Percentiles rank a stretch among this genome's conserved stretches.
phyloP scores from a whole-genome alignment of 345 rosid species.

The Schrenkiella parvula region DNA sequence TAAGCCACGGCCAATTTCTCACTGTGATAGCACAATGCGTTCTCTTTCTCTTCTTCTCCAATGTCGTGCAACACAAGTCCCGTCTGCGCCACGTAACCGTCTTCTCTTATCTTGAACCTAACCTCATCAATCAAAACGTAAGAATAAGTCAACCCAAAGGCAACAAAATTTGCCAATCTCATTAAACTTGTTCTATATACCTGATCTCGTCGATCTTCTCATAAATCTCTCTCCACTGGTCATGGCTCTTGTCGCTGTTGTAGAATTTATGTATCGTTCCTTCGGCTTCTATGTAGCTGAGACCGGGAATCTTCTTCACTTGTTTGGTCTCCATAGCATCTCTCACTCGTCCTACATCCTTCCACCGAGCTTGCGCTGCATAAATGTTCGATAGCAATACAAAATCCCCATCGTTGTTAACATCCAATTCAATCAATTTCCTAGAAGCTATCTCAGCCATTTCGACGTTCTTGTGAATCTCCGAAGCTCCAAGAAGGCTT shows the following conservation, averaged over 20 bases:
- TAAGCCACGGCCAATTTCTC: conserved; percentile 89
- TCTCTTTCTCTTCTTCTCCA: conserved; percentile 89
- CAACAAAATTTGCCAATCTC: background rate
- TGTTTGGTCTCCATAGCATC: conserved; percentile 66
- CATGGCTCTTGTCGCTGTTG: conserved; percentile 63
- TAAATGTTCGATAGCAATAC: conserved; percentile 73
- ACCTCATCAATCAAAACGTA: conserved; percentile 44
- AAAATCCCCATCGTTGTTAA: conserved; percentile 67
- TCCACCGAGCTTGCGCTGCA: conserved; percentile 76
- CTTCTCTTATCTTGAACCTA: conserved; percentile 58
- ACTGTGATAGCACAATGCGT: conserved; percentile 68
- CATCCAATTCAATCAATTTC: conserved; percentile 70
- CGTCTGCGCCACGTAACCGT: conserved; percentile 73
- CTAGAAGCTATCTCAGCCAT: conserved; percentile 70
- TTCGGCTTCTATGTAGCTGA: conserved; percentile 70
- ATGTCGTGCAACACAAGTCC: conserved; percentile 79
- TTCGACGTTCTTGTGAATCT: conserved; percentile 56
- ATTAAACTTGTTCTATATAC: background rate
- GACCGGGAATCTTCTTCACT: conserved; percentile 75
- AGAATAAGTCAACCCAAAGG: background rate
- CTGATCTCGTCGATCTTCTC: conserved; percentile 69
- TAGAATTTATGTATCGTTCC: conserved; percentile 67
- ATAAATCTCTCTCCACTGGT: conserved; percentile 54
- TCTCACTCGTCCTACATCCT: conserved; percentile 73
- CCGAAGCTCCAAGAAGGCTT: conserved; percentile 77